Evolutionary conservation across 208 protist species (phyloP).

Genomic region (Leishmania braziliensis): DNA sequence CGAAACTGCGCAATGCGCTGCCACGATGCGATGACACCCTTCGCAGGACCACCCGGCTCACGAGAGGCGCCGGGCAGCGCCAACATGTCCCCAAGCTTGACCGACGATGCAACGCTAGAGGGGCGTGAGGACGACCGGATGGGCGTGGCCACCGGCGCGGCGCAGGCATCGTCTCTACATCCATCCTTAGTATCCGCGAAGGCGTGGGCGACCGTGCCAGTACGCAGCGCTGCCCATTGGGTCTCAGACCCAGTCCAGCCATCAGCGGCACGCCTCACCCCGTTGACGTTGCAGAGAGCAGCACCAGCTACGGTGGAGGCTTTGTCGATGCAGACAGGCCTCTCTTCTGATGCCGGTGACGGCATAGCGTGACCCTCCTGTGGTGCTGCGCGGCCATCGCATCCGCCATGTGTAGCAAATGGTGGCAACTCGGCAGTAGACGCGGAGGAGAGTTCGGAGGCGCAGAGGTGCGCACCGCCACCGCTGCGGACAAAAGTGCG

Average conservation of each 20-base stretch:
- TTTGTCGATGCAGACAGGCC: background rate
- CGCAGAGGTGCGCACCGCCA: slow-evolving; percentile 10
- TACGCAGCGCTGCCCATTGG: background rate
- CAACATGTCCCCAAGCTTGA: slow-evolving; percentile 9
- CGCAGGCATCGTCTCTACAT: background rate
- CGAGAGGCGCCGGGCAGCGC: background rate
- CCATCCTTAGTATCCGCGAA: background rate
- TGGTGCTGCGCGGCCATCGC: background rate
- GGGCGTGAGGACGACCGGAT: background rate
- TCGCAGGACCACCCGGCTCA: background rate
- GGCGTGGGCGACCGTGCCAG: background rate
- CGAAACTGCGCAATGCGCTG: background rate
- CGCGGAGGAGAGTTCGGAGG: slow-evolving; percentile 7
- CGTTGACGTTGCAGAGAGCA: background rate
- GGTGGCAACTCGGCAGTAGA: background rate
- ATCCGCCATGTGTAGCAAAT: background rate
- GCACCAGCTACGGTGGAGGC: background rate
- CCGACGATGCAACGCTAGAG: background rate
- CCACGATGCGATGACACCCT: background rate
- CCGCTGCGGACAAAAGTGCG: background rate
- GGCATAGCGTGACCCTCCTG: background rate
- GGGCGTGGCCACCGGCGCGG: background rate
- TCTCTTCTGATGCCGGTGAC: background rate
- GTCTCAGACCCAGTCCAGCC: background rate
- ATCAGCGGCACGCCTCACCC: background rate